Conservation (phyloP, 1,284 basidiomycete species). For the Ceratobasidium sp. region DNA sequence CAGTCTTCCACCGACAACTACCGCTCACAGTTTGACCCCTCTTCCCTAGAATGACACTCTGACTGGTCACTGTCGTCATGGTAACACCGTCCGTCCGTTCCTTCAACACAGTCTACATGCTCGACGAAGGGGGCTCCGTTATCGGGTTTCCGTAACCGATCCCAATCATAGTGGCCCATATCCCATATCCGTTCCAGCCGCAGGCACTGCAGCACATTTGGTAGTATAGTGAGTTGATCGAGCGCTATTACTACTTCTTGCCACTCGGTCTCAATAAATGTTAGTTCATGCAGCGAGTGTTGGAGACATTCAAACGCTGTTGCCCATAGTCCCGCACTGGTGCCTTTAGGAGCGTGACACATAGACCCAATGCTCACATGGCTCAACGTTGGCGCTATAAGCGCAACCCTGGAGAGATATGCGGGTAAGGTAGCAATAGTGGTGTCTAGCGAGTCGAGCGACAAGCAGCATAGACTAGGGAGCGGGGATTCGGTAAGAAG, state of each 20-base stretch:
- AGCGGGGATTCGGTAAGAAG: background rate
- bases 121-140: background rate
- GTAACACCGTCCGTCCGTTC: background rate
- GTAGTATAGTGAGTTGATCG: background rate
- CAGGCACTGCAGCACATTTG: background rate
- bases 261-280: conserved; percentile 6
- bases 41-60: background rate
- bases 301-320: background rate
- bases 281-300: background rate
- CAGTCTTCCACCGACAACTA: too few relatives aligned
- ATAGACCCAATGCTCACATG: background rate
- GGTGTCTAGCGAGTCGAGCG: background rate
- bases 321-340: background rate
- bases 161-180: background rate
- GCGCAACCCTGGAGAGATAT: background rate
- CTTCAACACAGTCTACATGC: background rate
- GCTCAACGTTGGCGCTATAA: background rate
- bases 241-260: background rate
- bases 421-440: background rate
- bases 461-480: background rate
- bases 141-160: background rate
- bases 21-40: background rate
- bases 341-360: background rate
- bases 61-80: background rate
- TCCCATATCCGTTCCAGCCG: conserved; percentile 16